A percentile compares a stretch with the other conserved stretches of the same genome.
Conservation (phyloP, 352 stramenopile genomes). For the Globisporangium splendens region DNA sequence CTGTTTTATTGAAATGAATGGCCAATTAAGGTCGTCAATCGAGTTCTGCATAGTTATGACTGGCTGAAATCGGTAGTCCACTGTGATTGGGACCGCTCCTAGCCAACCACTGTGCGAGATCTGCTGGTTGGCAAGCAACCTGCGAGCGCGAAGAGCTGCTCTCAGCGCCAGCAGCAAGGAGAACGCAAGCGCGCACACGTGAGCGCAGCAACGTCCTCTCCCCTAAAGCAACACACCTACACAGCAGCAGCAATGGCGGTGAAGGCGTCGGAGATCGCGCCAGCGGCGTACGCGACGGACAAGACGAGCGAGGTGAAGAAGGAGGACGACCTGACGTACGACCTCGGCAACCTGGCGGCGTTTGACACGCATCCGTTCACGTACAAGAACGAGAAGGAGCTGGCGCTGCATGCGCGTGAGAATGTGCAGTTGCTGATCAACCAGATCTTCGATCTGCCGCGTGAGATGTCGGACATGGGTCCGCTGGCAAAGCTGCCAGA, state of each 20-base stretch:
- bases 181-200: neutral
- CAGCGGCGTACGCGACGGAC: constrained; percentile 59
- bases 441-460: constrained; percentile 90
- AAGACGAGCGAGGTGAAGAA: constrained; percentile 69
- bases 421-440: constrained; percentile 94
- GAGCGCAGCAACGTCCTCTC: neutral
- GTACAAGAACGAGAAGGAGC: constrained; percentile 82
- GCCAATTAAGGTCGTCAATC: neutral
- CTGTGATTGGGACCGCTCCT: neutral
- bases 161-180: neutral
- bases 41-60: neutral
- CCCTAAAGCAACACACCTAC: constrained; percentile 3
- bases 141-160: neutral
- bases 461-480: constrained; percentile 91
- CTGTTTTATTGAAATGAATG: too few species aligned
- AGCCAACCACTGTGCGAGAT: constrained; percentile 1
- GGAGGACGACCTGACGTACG: constrained; percentile 84
- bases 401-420: constrained; percentile 87
- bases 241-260: constrained; percentile 39
- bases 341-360: constrained; percentile 86
- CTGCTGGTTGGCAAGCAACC: constrained; percentile 4
- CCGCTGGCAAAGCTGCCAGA: constrained; percentile 81
- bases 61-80: neutral
- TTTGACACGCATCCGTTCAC: constrained; percentile 88
- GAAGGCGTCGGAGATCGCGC: constrained; percentile 82